Conservation (phyloP, 2,329 filamentous ascomycete species). For the Corinectria fuckeliana region DNA sequence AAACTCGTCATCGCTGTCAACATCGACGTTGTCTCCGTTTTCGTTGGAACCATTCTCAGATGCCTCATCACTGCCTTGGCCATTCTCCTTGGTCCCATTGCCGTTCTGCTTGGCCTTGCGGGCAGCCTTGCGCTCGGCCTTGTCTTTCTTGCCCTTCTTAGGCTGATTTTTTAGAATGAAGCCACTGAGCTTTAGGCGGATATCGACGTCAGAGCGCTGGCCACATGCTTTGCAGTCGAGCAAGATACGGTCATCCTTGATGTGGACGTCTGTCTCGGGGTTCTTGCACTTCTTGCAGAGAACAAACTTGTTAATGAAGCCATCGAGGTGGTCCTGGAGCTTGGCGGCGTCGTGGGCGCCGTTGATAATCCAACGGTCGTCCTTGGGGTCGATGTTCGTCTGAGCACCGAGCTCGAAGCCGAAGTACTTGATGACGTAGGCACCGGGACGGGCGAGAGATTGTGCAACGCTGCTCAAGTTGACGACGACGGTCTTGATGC, state of each 20-base stretch:
- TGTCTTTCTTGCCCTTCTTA: slow-evolving; percentile 96
- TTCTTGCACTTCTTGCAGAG: slow-evolving; percentile 99
- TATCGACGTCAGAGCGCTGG: slow-evolving; percentile 88
- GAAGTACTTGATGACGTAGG: slow-evolving; percentile 99
- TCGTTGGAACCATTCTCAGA: slow-evolving; percentile 59
- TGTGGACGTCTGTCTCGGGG: slow-evolving; percentile 93
- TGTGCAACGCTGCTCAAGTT: slow-evolving; percentile 93
- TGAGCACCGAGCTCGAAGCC: slow-evolving; percentile 98
- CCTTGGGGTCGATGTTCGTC: slow-evolving; percentile 95
- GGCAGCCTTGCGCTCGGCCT: slow-evolving; percentile 88
- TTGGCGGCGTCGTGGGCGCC: slow-evolving; percentile 94
- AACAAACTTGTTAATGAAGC: slow-evolving; percentile 98
- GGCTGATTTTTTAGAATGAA: slow-evolving; percentile 97
- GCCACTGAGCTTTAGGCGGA: slow-evolving; percentile 92
- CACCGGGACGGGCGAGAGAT: slow-evolving; percentile 88
- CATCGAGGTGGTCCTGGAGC: slow-evolving; percentile 97
- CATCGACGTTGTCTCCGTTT: slow-evolving; percentile 65
- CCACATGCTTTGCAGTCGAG: slow-evolving; percentile 99
- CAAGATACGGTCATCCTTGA: slow-evolving; percentile 91
- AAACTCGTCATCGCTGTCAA: slow-evolving; percentile 89
- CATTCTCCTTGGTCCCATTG: slow-evolving; percentile 62
- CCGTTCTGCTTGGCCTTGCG: slow-evolving; percentile 84
- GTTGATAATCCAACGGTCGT: slow-evolving; percentile 99
- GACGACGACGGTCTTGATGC: slow-evolving; percentile 98
- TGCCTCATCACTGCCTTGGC: slow-evolving; percentile 63